These are phyloP conservation scores for Dioscorea alata DNA, from an alignment of 106 monocot species.

Conservation along the genomic window DNA sequence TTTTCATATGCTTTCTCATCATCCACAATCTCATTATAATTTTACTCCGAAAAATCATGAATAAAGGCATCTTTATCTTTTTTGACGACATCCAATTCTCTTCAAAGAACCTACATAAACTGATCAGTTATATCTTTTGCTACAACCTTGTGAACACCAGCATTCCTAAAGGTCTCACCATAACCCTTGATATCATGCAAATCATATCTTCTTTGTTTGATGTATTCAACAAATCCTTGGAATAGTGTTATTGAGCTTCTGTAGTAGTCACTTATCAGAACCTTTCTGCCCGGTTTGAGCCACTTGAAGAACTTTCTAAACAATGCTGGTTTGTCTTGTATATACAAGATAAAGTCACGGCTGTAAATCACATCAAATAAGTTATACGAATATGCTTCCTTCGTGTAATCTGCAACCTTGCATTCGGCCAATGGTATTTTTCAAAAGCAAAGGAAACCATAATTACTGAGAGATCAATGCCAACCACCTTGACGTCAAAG, in stretches of 20 bases:
- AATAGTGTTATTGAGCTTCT: constrained; percentile 55
- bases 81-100: too few species aligned
- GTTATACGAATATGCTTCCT: constrained; percentile 43
- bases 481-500: too few species aligned
- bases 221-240: constrained; percentile 71
- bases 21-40: too few species aligned
- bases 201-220: constrained; percentile 90
- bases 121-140: too few species aligned
- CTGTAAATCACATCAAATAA: constrained; percentile 77
- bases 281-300: constrained; percentile 85
- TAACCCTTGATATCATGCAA: constrained; percentile 89
- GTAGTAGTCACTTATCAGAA: constrained; percentile 95
- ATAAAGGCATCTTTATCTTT: too few species aligned
- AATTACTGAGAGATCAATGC: constrained; percentile 73
- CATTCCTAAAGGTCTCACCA: too few species aligned
- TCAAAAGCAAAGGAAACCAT: constrained; percentile 82
- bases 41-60: too few species aligned
- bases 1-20: too few species aligned
- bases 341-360: constrained; percentile 73
- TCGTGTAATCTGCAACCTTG: constrained; percentile 72
- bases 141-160: too few species aligned
- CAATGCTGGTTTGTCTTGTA: constrained; percentile 73
- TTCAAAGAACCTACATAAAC: too few species aligned
- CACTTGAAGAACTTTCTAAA: constrained; percentile 77
- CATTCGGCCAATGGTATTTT: constrained; percentile 72